These are phyloP conservation scores for Umbelopsis sp. DNA, from an alignment of 192 early-diverging fungal species.

Conservation along the genomic window DNA sequence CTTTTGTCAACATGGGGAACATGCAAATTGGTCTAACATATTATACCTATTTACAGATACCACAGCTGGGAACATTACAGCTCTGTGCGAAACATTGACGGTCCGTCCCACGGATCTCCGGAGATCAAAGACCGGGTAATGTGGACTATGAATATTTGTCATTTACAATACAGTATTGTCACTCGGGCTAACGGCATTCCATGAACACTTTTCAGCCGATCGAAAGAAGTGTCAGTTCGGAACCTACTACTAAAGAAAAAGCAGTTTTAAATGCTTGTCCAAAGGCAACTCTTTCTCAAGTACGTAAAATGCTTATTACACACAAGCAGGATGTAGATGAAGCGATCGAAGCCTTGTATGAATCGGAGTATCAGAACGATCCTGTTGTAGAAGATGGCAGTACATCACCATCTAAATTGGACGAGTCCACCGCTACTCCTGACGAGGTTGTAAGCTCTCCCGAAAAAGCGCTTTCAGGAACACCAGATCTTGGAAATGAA, in stretches of 20 bases:
- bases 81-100: conserved; percentile 67
- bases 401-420: neutral
- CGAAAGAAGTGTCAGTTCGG: conserved; percentile 16
- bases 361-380: conserved; percentile 12
- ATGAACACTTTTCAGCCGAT: conserved; percentile 15
- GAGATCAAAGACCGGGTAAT: conserved; percentile 46
- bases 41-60: conserved; percentile 41
- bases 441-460: neutral
- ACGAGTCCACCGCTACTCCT: neutral
- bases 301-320: conserved; percentile 51
- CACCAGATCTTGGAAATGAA: neutral
- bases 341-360: conserved; percentile 58
- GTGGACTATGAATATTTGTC: conserved; percentile 14
- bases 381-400: neutral
- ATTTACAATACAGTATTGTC: conserved; percentile 10
- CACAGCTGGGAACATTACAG: conserved; percentile 81
- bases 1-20: too few species aligned
- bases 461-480: neutral
- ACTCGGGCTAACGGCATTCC: conserved; percentile 14
- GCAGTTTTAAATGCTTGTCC: conserved; percentile 60
- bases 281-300: conserved; percentile 42
- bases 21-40: too few species aligned
- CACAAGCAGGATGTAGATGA: conserved; percentile 45
- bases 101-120: conserved; percentile 63
- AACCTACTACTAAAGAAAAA: conserved; percentile 50